Base-by-base conservation (phyloP, 768 basidiomycete species). In the Termitomyces sp. region DNA sequence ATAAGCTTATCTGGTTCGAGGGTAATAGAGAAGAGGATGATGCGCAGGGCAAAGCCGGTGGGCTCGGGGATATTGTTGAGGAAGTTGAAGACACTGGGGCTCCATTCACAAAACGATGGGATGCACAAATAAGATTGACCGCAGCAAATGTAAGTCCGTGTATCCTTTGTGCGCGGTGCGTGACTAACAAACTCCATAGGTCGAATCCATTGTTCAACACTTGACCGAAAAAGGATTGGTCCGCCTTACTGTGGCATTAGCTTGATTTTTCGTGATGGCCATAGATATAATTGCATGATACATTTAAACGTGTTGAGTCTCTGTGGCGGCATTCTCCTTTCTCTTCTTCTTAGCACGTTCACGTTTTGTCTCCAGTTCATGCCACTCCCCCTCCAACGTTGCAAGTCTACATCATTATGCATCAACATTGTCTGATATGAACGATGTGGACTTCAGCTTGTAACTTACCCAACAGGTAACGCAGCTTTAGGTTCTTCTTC, bases 51-150 rank as follows among this genome's bases (percentile, higher is more conserved):
- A 97, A 96, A 65, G 95, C 93, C 7, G 95, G 95, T 47, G 95
- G 95, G 44, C 75, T 96, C 59, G 95, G 95, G 37, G 93, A 95
- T 54, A 88, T 91, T 52, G 88, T 91, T 59, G 91, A 91, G 69
- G 89, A 86, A 58, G 88, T 82, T 34, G 91, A 95, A 67, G 91
- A 98, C 63, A 91, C 93, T 8, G 91, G 90, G 0, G 88, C 91
- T 6, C 87, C 88, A 6, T 91, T 91, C 73, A 98, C 95, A 0
- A 95, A 96, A 74, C 83, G 91, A 56, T 99, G 97, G 97, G 97
- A 99, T 69, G 86, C 84, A 68, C 89, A 95, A 69, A 98, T 98
- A 68, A 84, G 93, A 63, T 80, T 87, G 64, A 94, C 89, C 0
- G 92, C 92, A 45, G 87, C 91, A 33, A 91, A 92, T 68, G 95